Evolutionary conservation across 805 yeast species (phyloP).

Genomic region (Kuraishia molischiana): DNA sequence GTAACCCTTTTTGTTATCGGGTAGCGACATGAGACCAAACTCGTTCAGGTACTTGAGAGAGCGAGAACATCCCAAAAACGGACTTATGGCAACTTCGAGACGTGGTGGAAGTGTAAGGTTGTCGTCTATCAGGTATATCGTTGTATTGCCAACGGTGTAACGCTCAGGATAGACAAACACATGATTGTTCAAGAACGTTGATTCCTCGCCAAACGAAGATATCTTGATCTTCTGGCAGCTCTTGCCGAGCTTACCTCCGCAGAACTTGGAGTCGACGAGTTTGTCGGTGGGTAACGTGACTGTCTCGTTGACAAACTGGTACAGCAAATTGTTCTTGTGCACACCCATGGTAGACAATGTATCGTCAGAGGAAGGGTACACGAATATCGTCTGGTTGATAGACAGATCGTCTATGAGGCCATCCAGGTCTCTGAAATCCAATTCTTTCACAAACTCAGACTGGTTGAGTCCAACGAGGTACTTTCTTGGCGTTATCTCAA

Average conservation of each 20-base stretch:
- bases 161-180: constrained; percentile 33
- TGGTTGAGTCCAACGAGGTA: constrained; percentile 50
- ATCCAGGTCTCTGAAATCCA: constrained; percentile 48
- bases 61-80: constrained; percentile 51
- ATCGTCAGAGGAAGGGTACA: constrained; percentile 28
- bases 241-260: constrained; percentile 49
- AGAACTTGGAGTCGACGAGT: constrained; percentile 41
- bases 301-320: constrained; percentile 51
- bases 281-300: constrained; percentile 23
- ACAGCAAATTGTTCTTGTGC: constrained; percentile 29
- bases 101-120: constrained; percentile 55
- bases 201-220: constrained; percentile 19
- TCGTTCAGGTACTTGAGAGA: constrained; percentile 50
- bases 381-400: constrained; percentile 50
- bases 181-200: constrained; percentile 44
- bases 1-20: constrained; percentile 51
- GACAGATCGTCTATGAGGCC: constrained; percentile 45
- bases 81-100: constrained; percentile 56
- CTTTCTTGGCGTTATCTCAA: constrained; percentile 42
- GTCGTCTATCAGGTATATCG: constrained; percentile 56
- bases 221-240: constrained; percentile 55
- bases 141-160: constrained; percentile 46
- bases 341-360: constrained; percentile 11
- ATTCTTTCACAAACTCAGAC: constrained; percentile 58
- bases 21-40: constrained; percentile 40